Base-by-base conservation (phyloP, 345 rosid species). In the Abelmoschus esculentus region DNA sequence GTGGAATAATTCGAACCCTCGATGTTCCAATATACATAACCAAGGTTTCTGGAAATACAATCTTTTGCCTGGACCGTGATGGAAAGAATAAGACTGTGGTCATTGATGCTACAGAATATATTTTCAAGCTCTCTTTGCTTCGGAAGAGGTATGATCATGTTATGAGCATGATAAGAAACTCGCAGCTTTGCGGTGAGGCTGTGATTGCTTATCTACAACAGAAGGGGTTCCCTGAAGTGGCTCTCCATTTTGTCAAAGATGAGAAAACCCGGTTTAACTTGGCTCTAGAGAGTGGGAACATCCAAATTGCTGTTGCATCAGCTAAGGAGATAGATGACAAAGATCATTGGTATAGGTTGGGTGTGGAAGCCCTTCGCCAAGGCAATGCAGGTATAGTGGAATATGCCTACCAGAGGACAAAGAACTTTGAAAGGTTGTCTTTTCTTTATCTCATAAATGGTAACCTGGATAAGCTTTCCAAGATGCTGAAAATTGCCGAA, bases 171-270 rank as follows among this genome's bases (percentile, higher is more conserved):
- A 95, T 95, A 69, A 89, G 81, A 83, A 88, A 85, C 75, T 89
- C 97, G 8, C 91, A 90, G 83, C 97, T 95, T 44, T 91, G 97
- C 76, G 99, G 99, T 57, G 96, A 95, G 81, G 97, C 97, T 49
- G 82, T 95, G 96, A 91, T 95, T 72, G 92, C 99, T 47, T 95
- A 95, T 79, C 80, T 95, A 74, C 99, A 95, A 72, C 97, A 95
- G 76, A 95, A 91, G 75, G 97, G 96, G 18, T 95, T 95, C 68
- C 99, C 97, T 73, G 99, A 95, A 82, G 97, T 95, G 73, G 99
- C 99, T 72, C 84, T 95, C 56, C 97, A 95, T 79, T 95, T 95
- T 79, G 97, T 95, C 70, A 93, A 90, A 75, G 99, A 91, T 36
- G 97, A 91, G 83, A 88, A 89, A 74, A 89, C 97, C 63, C 86